These are phyloP conservation scores for Elsinoe ampelina DNA, from an alignment of 2,329 filamentous ascomycete species.

Conservation along the genomic window DNA sequence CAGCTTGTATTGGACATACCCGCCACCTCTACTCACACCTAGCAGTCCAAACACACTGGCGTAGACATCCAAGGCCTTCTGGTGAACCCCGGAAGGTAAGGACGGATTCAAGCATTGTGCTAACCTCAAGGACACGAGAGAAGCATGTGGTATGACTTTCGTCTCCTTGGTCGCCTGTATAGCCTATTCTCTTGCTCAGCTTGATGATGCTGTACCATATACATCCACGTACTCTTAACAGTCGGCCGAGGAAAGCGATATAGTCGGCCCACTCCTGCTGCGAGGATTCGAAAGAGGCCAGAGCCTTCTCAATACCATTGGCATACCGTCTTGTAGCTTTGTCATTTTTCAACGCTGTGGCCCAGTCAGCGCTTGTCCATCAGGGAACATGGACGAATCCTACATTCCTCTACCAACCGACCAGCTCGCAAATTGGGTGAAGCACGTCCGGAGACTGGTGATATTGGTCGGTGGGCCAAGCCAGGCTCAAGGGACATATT, in stretches of 20 bases:
- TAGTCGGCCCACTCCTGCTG: constrained; percentile 99
- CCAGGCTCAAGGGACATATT: constrained; percentile 13
- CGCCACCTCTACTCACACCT: constrained; percentile 42
- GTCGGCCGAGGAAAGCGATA: constrained; percentile 85
- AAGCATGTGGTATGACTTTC: constrained; percentile 69
- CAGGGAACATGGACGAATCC: background rate
- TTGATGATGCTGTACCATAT: background rate
- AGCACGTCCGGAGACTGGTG: constrained; percentile 4
- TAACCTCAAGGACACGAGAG: constrained; percentile 75
- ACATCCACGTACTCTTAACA: constrained; percentile 61
- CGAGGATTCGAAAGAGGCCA: constrained; percentile 83
- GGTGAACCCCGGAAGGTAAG: constrained; percentile 90
- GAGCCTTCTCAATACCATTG: constrained; percentile 72
- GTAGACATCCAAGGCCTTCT: constrained; percentile 94
- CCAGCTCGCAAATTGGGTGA: constrained; percentile 8
- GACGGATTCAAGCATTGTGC: constrained; percentile 92
- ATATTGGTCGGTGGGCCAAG: background rate
- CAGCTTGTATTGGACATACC: constrained; percentile 6
- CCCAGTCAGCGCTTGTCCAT: background rate
- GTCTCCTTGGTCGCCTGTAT: constrained; percentile 61
- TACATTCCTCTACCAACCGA: constrained; percentile 3
- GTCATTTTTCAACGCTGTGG: constrained; percentile 42
- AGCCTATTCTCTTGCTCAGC: constrained; percentile 45
- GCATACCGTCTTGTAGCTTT: constrained; percentile 80
- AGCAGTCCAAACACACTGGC: constrained; percentile 79